Conservation (phyloP, 169 alveolate genomes). For the Babesia gibsoni region DNA sequence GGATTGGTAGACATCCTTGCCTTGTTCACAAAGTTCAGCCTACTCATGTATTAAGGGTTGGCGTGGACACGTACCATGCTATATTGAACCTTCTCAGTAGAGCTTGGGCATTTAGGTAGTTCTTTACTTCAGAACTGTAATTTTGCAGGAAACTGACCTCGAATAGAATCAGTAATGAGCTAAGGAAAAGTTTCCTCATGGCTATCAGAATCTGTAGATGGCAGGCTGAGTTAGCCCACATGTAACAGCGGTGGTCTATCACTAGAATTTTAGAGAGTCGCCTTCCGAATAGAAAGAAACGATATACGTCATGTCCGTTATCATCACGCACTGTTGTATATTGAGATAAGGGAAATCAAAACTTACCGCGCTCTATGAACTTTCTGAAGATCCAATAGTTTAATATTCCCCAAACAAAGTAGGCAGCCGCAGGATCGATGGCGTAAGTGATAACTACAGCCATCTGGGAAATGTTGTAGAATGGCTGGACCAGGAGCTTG, state of each 20-base stretch:
- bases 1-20: constrained; percentile 3
- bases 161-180: constrained; percentile 40
- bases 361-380: constrained; percentile 21
- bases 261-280: neutral
- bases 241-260: constrained; percentile 50
- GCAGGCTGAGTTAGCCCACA: constrained; percentile 35
- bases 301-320: neutral
- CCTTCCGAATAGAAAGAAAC: constrained; percentile 13
- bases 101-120: constrained; percentile 34
- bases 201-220: constrained; percentile 47
- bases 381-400: constrained; percentile 36
- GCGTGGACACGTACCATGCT: constrained; percentile 38
- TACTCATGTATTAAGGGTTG: neutral
- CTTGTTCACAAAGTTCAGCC: constrained; percentile 26
- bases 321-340: neutral
- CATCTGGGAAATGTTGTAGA: constrained; percentile 40
- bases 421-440: constrained; percentile 52
- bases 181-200: constrained; percentile 41
- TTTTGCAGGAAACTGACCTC: constrained; percentile 57
- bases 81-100: constrained; percentile 45
- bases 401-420: constrained; percentile 45
- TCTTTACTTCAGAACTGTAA: constrained; percentile 36
- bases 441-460: constrained; percentile 58
- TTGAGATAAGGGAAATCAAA: neutral
- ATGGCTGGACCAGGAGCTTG: constrained; percentile 45